These are phyloP conservation scores for Penicillium ochrochloron DNA, from an alignment of 495 filamentous ascomycete genomes.

Conservation along the genomic window DNA sequence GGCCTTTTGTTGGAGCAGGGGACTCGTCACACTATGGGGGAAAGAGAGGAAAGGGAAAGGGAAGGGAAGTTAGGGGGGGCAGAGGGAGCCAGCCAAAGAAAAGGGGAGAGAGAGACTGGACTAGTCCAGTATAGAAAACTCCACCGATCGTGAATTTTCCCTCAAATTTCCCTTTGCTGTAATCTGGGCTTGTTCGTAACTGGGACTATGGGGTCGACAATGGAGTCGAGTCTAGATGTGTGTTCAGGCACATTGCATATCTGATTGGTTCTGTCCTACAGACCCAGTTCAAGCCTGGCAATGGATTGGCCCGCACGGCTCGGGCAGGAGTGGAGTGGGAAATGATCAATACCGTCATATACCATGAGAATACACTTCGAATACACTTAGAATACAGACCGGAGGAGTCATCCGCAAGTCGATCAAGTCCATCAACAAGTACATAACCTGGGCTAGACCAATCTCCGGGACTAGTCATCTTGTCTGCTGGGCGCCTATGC, in stretches of 20 bases:
- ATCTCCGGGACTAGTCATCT: background rate
- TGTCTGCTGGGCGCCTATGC: background rate
- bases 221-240: constrained; percentile 21
- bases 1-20: constrained; percentile 52
- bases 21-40: constrained; percentile 16
- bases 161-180: constrained; percentile 11
- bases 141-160: constrained; percentile 32
- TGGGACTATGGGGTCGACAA: background rate
- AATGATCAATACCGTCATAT: background rate
- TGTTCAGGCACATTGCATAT: constrained; percentile 24
- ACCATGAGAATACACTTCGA: background rate
- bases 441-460: background rate
- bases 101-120: constrained; percentile 20
- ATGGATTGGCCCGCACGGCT: constrained; percentile 36
- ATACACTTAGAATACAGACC: background rate
- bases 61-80: constrained; percentile 35
- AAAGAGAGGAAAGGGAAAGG: constrained; percentile 42
- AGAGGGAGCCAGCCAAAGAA: constrained; percentile 15
- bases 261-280: constrained; percentile 16
- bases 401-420: background rate
- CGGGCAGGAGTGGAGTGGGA: constrained; percentile 30
- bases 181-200: background rate
- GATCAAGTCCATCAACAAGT: background rate
- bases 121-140: background rate
- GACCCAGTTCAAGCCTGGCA: constrained; percentile 13